phyloP scores from a whole-genome alignment of 768 basidiomycete species.

The Sistotremastrum niveocremeum region DNA sequence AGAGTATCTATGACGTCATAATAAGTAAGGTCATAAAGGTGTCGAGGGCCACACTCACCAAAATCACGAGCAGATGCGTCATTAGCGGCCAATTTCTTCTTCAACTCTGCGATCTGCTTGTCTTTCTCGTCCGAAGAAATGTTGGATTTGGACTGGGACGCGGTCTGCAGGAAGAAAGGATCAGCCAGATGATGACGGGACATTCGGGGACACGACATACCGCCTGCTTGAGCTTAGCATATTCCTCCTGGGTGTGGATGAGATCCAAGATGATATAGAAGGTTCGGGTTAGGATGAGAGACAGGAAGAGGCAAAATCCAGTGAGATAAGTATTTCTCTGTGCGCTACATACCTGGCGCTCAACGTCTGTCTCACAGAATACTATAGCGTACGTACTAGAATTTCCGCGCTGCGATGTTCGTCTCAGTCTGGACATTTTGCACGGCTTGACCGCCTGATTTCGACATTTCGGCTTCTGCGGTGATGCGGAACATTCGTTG shows the following conservation, averaged over 20 bases:
- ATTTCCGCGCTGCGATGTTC: constrained; percentile 84
- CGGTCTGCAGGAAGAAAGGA: constrained; percentile 1
- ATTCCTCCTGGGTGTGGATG: constrained; percentile 80
- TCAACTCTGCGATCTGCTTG: constrained; percentile 52
- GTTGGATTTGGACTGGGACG: constrained; percentile 1
- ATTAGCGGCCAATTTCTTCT: constrained; percentile 45
- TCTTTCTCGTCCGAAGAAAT: constrained; percentile 23
- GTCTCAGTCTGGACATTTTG: constrained; percentile 69
- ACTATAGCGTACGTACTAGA: constrained; percentile 48
- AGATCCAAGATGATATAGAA: constrained; percentile 90
- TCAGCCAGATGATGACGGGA: neutral
- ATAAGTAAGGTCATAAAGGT: neutral
- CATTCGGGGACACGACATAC: constrained; percentile 13
- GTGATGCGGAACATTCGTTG: constrained; percentile 83
- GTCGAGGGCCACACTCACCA: constrained; percentile 25
- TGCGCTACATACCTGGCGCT: constrained; percentile 30
- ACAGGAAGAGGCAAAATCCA: constrained; percentile 89
- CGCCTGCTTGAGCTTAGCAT: constrained; percentile 64
- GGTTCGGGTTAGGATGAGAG: constrained; percentile 83
- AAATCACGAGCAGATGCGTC: constrained; percentile 53
- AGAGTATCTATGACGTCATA: constrained; percentile 39
- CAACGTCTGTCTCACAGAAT: neutral
- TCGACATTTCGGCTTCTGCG: constrained; percentile 58
- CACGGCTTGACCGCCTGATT: constrained; percentile 32
- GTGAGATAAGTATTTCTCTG: constrained; percentile 90